These are phyloP conservation scores for Cladosporium phlei DNA, from an alignment of 2,329 filamentous ascomycete genomes.

Conservation along the genomic window DNA sequence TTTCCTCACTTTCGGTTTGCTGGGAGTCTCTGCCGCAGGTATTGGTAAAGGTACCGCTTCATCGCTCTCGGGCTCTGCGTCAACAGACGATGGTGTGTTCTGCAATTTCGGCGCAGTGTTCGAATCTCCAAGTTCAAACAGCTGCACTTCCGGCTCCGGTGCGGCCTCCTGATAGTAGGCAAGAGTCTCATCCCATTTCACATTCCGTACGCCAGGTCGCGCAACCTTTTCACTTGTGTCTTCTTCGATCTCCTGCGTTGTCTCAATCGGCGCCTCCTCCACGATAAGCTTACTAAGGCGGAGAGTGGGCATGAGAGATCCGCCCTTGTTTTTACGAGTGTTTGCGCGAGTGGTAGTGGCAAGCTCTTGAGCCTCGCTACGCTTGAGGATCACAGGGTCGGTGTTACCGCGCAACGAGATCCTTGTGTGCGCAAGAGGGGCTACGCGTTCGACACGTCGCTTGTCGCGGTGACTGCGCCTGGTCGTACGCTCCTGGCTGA, in stretches of 20 bases:
- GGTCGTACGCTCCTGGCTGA: not conserved
- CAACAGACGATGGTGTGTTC: not conserved
- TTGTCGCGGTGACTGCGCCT: conserved; percentile 16
- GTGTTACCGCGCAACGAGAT: conserved; percentile 42
- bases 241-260: conserved; percentile 6
- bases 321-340: conserved; percentile 48
- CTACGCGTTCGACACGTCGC: conserved; percentile 10
- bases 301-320: conserved; percentile 39
- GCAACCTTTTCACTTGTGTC: conserved; percentile 20
- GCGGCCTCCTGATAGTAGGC: conserved; percentile 40
- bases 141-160: conserved; percentile 10
- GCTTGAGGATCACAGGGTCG: conserved; percentile 42
- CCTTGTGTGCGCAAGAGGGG: conserved; percentile 22
- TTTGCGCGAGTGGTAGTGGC: conserved; percentile 43
- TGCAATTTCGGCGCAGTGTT: conserved; percentile 11
- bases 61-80: not conserved
- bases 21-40: conserved; percentile 26
- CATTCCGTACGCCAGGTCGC: conserved; percentile 26
- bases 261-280: conserved; percentile 8
- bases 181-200: conserved; percentile 46
- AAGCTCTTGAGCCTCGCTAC: conserved; percentile 46
- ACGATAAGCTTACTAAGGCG: conserved; percentile 38
- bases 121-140: conserved; percentile 14
- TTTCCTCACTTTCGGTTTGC: conserved; percentile 27
- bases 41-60: not conserved